Conservation (phyloP, 805 yeast genomes). For the Barnettozyma californica region DNA sequence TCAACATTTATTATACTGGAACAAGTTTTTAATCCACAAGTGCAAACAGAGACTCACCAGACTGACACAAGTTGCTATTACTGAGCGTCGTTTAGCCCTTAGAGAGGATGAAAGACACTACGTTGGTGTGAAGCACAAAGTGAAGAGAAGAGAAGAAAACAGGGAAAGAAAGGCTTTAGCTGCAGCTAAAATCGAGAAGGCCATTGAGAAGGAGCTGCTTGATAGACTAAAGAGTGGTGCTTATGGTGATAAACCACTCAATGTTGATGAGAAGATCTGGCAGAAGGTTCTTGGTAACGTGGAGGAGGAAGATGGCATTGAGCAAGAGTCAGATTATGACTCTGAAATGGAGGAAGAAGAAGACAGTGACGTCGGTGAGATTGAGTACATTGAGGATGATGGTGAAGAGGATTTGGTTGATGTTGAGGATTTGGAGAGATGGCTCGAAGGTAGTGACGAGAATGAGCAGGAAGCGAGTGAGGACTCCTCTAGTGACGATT, state of each 20-base stretch:
- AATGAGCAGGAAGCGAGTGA: conserved; percentile 33
- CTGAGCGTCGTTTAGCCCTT: conserved; percentile 88
- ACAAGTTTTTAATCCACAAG: conserved; percentile 81
- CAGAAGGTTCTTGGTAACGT: conserved; percentile 83
- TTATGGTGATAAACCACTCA: conserved; percentile 95
- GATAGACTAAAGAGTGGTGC: conserved; percentile 97
- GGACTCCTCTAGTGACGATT: conserved; percentile 33
- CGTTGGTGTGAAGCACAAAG: conserved; percentile 90
- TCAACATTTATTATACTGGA: conserved; percentile 87
- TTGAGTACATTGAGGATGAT: conserved; percentile 86
- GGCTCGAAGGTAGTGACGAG: conserved; percentile 58
- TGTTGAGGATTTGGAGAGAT: conserved; percentile 86
- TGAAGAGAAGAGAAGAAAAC: conserved; percentile 87
- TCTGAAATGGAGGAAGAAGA: conserved; percentile 46
- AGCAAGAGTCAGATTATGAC: conserved; percentile 42
- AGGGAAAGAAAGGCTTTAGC: conserved; percentile 95
- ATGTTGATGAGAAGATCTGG: conserved; percentile 96
- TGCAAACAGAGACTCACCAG: conserved; percentile 95
- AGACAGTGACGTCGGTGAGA: conserved; percentile 63
- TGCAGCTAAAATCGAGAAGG: conserved; percentile 95
- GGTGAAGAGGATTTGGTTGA: conserved; percentile 91
- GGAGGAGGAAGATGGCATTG: conserved; percentile 58
- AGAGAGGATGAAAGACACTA: conserved; percentile 89
- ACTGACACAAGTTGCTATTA: conserved; percentile 90
- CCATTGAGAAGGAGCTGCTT: conserved; percentile 90